These are phyloP conservation scores for Cenococcum geophilum DNA, from an alignment of 495 filamentous ascomycete species.

Conservation along the genomic window DNA sequence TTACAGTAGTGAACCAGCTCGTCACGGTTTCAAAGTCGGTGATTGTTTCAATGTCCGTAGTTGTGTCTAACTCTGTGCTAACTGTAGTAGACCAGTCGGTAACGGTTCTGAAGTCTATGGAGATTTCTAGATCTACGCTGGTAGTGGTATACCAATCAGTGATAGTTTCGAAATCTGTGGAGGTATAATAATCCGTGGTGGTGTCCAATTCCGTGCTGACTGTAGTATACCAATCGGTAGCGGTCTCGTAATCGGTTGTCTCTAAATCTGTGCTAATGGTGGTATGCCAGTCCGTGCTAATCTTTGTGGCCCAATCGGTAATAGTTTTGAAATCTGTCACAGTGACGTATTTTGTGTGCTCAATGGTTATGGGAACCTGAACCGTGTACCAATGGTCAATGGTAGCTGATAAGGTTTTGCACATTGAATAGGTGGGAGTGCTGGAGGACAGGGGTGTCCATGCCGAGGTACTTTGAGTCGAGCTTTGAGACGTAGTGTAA, in stretches of 20 bases:
- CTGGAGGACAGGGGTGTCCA: background rate
- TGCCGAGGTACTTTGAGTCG: background rate
- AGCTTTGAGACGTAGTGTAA: background rate
- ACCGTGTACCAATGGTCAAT: background rate
- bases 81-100: background rate
- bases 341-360: background rate
- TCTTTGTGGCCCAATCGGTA: background rate
- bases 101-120: background rate
- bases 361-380: background rate
- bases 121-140: background rate
- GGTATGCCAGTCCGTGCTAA: background rate
- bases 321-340: background rate
- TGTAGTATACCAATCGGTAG: background rate
- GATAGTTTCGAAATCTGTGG: constrained; percentile 3
- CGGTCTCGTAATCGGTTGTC: constrained; percentile 9
- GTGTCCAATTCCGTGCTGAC: background rate
- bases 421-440: background rate
- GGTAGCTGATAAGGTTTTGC: background rate
- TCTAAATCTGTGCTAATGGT: no score
- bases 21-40: no score
- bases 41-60: constrained; percentile 7
- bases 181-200: constrained; percentile 2
- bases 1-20: background rate
- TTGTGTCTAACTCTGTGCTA: constrained; percentile 4
- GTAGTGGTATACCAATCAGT: background rate